Percentiles rank a stretch among this genome's conserved stretches.
Evolutionary conservation across 1,284 basidiomycete genomes (phyloP).

Genomic region (Cryptococcus floricola): DNA sequence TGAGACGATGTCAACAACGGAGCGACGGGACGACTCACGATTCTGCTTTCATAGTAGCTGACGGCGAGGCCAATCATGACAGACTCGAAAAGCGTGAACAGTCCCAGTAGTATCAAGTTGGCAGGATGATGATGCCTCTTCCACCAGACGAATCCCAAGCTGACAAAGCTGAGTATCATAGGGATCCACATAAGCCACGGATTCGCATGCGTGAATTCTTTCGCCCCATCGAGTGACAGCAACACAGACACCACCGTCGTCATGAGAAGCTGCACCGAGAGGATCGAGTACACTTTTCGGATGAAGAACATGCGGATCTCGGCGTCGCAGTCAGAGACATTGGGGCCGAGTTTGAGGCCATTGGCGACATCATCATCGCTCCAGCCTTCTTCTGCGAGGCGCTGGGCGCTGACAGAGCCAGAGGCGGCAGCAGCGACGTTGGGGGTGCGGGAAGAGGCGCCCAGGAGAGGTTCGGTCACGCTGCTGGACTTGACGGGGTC

Average conservation of each 20-base stretch:
- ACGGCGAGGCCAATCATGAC: constrained; percentile 51
- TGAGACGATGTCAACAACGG: not conserved
- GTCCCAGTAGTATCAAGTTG: constrained; percentile 53
- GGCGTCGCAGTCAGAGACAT: constrained; percentile 47
- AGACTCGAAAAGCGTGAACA: constrained; percentile 53
- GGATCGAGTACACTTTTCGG: constrained; percentile 47
- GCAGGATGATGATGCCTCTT: constrained; percentile 49
- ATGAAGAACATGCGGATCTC: constrained; percentile 48
- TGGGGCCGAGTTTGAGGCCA: constrained; percentile 48
- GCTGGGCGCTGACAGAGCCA: constrained; percentile 26
- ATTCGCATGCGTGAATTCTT: constrained; percentile 40
- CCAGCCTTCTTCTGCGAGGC: constrained; percentile 43
- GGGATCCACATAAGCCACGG: constrained; percentile 46
- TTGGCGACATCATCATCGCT: constrained; percentile 41
- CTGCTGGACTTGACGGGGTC: constrained; percentile 2
- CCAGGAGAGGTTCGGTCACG: constrained; percentile 7
- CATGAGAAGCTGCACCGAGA: constrained; percentile 42
- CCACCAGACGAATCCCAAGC: constrained; percentile 44
- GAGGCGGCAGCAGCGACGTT: constrained; percentile 25
- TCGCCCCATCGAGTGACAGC: constrained; percentile 30
- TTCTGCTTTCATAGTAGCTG: constrained; percentile 43
- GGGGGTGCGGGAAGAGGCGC: constrained; percentile 16
- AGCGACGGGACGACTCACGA: constrained; percentile 26
- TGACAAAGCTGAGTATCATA: constrained; percentile 43
- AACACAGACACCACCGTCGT: constrained; percentile 33